A percentile compares a stretch with the other conserved stretches of the same genome.
phyloP scores from a whole-genome alignment of 495 filamentous ascomycete species.

The Penicillium waksmanii region DNA sequence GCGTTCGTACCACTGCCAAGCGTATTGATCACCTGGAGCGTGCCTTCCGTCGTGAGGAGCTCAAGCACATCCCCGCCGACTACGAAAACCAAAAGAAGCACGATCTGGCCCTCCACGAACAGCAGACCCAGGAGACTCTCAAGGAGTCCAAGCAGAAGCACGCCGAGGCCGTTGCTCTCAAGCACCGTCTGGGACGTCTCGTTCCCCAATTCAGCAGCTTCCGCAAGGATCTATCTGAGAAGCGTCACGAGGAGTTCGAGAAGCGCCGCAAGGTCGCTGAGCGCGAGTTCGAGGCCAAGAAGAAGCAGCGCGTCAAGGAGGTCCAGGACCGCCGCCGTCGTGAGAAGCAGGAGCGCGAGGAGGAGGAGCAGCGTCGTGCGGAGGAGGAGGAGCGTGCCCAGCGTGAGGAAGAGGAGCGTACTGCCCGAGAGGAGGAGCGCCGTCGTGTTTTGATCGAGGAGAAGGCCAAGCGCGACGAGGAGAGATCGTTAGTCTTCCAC shows the following conservation, averaged over 20 bases:
- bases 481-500: conserved; percentile 64
- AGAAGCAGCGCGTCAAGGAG: conserved; percentile 83
- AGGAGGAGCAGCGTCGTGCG: conserved; percentile 67
- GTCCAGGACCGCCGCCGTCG: conserved; percentile 69
- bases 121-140: conserved; percentile 72
- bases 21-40: conserved; percentile 97
- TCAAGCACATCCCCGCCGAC: conserved; percentile 87
- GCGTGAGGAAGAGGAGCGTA: conserved; percentile 82
- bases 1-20: conserved; percentile 88
- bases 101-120: conserved; percentile 81
- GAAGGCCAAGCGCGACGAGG: conserved; percentile 81
- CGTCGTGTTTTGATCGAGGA: conserved; percentile 63
- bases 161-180: conserved; percentile 86
- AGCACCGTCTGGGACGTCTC: conserved; percentile 84
- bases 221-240: conserved; percentile 75
- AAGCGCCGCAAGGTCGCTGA: conserved; percentile 86
- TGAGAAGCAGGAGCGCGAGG: conserved; percentile 81
- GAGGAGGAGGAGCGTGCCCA: conserved; percentile 85
- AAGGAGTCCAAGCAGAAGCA: conserved; percentile 84
- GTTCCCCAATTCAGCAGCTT: conserved; percentile 81
- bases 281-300: conserved; percentile 85
- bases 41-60: conserved; percentile 91
- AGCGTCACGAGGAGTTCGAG: conserved; percentile 94
- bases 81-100: conserved; percentile 81
- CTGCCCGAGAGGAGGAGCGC: conserved; percentile 71